Evolutionary conservation across 768 basidiomycete species (phyloP), one percentile per base, ranked within the genome.

Genomic region (Russula brevipes): DNA sequence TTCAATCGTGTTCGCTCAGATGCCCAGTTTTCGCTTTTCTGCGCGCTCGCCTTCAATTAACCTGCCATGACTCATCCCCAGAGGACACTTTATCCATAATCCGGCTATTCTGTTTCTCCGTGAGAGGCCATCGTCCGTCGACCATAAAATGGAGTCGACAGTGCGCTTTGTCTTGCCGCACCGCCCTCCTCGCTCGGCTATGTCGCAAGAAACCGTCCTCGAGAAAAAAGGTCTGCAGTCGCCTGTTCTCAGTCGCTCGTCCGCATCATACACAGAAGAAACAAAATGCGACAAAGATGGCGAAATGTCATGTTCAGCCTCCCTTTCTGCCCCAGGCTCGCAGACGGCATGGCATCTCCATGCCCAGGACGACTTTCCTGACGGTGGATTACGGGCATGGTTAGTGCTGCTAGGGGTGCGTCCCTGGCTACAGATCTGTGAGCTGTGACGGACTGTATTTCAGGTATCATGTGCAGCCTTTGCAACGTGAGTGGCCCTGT

Each of bases 381-480:
- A 81, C 62, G 80, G 80, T 38, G 80, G 80, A 2, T 61, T 77
- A 38, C 70, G 72, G 53, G 80, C 79, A 4, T 81, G 79, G 80
- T 62, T 77, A 17, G 72, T 78, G 30, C 76, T 79, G 9, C 49
- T 71, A 24, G 79, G 79, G 16, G 79, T 80, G 63, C 58, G 76
- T 71, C 30, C 31, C 35, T 49, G 4, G 17, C 6, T 35, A 53
- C 3, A 36, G 14, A 36, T 38, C 42, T 19, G 33, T 14, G 14
- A 16, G 14, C 9, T 8, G 14, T 38, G 33, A 60, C 7, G 9
- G 14, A 45, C 31, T 16, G 7, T 19, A n/a, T 45, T 36, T 36
- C 46, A 73, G 63, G 42, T 55, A 49, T 49, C 67, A 36, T 24
- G 78, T 79, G 55, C 81, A 76, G 73, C 74, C 3, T 78, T 77